These are phyloP conservation scores for Plectosphaerella sp. DNA, from an alignment of 2,329 filamentous ascomycete genomes.

Conservation along the genomic window DNA sequence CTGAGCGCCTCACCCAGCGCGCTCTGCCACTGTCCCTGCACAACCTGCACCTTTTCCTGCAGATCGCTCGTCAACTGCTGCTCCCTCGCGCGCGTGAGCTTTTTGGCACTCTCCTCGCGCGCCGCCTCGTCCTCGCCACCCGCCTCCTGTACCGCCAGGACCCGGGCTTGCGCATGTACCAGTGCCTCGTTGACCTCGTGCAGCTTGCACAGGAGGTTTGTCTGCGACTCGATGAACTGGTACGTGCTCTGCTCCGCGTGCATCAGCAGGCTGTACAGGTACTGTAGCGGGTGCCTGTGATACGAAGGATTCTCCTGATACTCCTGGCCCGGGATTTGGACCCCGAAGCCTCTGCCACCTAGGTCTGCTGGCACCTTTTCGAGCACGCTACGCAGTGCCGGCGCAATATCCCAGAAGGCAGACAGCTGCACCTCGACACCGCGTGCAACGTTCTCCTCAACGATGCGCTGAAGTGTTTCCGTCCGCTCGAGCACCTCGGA, in stretches of 20 bases:
- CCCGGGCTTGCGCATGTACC: constrained; percentile 64
- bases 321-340: constrained; percentile 75
- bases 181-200: constrained; percentile 85
- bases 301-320: constrained; percentile 84
- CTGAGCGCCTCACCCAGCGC: constrained; percentile 76
- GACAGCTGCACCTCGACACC: constrained; percentile 89
- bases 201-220: constrained; percentile 80
- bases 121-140: constrained; percentile 24
- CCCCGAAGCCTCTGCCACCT: constrained; percentile 48
- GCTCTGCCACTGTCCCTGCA: constrained; percentile 87
- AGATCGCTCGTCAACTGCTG: constrained; percentile 73
- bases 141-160: constrained; percentile 29
- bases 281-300: constrained; percentile 76
- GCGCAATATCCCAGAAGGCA: constrained; percentile 97
- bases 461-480: constrained; percentile 70
- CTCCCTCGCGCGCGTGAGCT: constrained; percentile 47
- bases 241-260: constrained; percentile 92
- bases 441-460: constrained; percentile 79
- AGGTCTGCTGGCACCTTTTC: constrained; percentile 68
- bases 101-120: constrained; percentile 31
- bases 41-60: constrained; percentile 87
- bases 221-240: constrained; percentile 95
- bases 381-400: constrained; percentile 70
- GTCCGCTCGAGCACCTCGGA: constrained; percentile 68
- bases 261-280: constrained; percentile 77